phyloP scores from a whole-genome alignment of 331 rosid genomes.

The Telfairia occidentalis region DNA sequence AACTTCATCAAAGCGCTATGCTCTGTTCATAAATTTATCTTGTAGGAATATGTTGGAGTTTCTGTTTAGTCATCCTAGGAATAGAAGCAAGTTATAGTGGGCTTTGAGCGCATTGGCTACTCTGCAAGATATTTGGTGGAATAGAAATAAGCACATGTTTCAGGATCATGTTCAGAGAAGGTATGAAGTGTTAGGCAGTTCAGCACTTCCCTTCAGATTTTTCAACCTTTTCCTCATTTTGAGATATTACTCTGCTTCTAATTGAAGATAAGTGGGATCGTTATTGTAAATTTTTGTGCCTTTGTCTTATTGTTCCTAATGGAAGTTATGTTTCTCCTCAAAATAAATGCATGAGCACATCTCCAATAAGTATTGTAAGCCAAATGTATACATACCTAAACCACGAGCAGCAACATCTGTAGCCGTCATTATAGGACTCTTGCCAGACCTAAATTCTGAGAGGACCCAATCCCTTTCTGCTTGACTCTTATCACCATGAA shows the following conservation, averaged over 20 bases:
- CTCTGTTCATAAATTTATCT: neutral
- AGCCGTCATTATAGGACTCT: conserved; percentile 99
- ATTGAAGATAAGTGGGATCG: neutral
- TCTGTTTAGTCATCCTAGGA: neutral
- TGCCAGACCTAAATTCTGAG: conserved; percentile 91
- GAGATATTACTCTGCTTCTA: neutral
- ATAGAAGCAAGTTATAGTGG: neutral
- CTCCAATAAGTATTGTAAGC: neutral
- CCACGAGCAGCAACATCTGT: conserved; percentile 99
- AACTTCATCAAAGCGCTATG: neutral
- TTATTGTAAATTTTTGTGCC: neutral
- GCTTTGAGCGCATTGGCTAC: neutral
- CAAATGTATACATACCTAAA: conserved; percentile 41
- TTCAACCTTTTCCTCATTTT: neutral
- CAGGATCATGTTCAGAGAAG: neutral
- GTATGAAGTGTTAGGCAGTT: neutral
- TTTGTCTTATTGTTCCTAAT: neutral
- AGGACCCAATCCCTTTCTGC: conserved; percentile 99
- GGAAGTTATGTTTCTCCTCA: neutral
- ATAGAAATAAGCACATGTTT: neutral
- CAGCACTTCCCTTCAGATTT: neutral
- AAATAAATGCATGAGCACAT: neutral
- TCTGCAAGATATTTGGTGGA: neutral
- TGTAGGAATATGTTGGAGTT: neutral
- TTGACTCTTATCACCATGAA: conserved; percentile 98